Evolutionary conservation across 352 stramenopile species (phyloP).

Genomic region (Globisporangium nunn): DNA sequence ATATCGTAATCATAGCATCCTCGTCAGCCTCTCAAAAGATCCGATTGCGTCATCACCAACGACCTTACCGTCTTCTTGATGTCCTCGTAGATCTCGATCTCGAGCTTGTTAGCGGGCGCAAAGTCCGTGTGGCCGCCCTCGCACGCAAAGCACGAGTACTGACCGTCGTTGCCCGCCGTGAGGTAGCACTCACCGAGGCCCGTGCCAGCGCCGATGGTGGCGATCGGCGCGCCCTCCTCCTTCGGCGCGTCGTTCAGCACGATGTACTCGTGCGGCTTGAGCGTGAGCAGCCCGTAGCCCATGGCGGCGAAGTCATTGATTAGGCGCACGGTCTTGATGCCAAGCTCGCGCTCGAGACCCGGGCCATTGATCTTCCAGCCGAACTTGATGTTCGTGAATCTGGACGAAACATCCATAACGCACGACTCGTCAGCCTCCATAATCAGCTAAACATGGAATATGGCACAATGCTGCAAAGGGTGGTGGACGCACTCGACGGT

Average conservation of each 20-base stretch:
- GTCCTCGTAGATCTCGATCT: constrained; percentile 83
- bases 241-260: constrained; percentile 75
- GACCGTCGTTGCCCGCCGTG: constrained; percentile 73
- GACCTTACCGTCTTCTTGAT: constrained; percentile 44
- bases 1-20: not conserved
- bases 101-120: constrained; percentile 81
- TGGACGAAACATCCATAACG: constrained; percentile 5
- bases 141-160: constrained; percentile 91
- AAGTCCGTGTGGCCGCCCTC: constrained; percentile 96
- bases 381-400: constrained; percentile 92
- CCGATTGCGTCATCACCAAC: not conserved
- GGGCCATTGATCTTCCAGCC: constrained; percentile 87
- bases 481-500: constrained; percentile 50
- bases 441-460: no score
- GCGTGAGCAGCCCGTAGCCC: constrained; percentile 94
- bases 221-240: constrained; percentile 85
- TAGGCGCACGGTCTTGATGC: constrained; percentile 85
- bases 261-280: constrained; percentile 91
- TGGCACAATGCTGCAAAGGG: no score
- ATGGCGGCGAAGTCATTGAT: constrained; percentile 98
- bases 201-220: constrained; percentile 94
- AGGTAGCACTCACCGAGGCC: constrained; percentile 96
- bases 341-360: constrained; percentile 68
- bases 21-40: not conserved
- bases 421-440: no score